Conservation (phyloP, 768 basidiomycete species). For the Gloeostereum incarnatum region DNA sequence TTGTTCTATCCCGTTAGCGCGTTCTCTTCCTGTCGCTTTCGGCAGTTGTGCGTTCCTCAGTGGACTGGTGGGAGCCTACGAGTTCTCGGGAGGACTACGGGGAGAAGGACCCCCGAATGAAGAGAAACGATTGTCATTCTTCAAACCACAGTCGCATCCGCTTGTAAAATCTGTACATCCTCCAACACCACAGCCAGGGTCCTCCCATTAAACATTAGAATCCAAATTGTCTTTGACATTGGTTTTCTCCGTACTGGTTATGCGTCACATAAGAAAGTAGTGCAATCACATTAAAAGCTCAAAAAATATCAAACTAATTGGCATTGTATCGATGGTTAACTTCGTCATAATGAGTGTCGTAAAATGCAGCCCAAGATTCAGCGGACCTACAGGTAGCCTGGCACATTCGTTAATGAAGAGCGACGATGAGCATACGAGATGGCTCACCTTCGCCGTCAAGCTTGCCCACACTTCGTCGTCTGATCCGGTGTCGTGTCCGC, state of each 20-base stretch:
- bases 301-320: conserved; percentile 10
- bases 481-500: conserved; percentile 21
- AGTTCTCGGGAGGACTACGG: conserved; percentile 37
- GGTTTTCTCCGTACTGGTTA: background rate
- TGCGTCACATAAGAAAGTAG: background rate
- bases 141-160: conserved; percentile 54
- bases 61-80: conserved; percentile 71
- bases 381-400: conserved; percentile 8
- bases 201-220: background rate
- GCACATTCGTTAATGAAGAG: background rate
- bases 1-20: conserved; percentile 34
- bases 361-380: conserved; percentile 39
- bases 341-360: conserved; percentile 29
- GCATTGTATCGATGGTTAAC: conserved; percentile 32
- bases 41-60: conserved; percentile 75
- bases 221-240: background rate
- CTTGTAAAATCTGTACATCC: background rate
- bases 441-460: conserved; percentile 35
- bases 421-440: background rate
- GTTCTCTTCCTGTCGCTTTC: conserved; percentile 76
- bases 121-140: conserved; percentile 72
- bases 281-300: background rate
- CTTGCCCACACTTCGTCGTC: conserved; percentile 40
- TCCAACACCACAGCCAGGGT: no score
- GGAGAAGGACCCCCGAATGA: conserved; percentile 33